Evolutionary conservation across 2,329 filamentous ascomycete genomes (phyloP).

Genomic region (Aspergillus pseudoviridinutans): DNA sequence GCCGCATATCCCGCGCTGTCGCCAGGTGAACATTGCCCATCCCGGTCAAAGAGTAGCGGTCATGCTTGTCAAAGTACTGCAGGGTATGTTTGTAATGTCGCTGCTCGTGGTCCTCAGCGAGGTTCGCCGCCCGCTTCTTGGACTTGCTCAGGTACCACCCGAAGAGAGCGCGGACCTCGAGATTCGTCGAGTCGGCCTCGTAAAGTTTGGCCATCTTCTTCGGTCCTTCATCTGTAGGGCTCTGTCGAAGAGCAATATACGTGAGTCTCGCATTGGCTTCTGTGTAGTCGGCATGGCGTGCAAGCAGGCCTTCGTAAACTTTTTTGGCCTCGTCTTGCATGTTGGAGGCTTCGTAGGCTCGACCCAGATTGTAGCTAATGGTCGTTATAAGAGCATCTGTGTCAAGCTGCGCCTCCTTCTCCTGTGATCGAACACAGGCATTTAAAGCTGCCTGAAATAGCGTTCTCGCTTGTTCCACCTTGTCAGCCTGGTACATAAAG

Average conservation of each 20-base stretch:
- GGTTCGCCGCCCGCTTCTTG: slow-evolving; percentile 74
- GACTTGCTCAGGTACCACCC: slow-evolving; percentile 93
- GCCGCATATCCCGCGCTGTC: slow-evolving; percentile 88
- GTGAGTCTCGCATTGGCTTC: slow-evolving; percentile 85
- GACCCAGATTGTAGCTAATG: slow-evolving; percentile 92
- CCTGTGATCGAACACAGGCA: slow-evolving; percentile 76
- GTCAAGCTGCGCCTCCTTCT: slow-evolving; percentile 71
- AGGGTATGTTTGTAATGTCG: slow-evolving; percentile 95
- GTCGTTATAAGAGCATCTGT: slow-evolving; percentile 90
- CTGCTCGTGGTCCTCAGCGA: slow-evolving; percentile 86
- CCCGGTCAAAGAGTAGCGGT: slow-evolving; percentile 90
- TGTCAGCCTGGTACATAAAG: slow-evolving; percentile 86
- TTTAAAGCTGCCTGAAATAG: slow-evolving; percentile 90
- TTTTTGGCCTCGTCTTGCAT: slow-evolving; percentile 78
- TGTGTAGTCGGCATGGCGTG: slow-evolving; percentile 84
- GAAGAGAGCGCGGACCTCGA: slow-evolving; percentile 88
- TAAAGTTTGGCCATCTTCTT: slow-evolving; percentile 83
- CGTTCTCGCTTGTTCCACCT: slow-evolving; percentile 72
- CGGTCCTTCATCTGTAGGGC: slow-evolving; percentile 79
- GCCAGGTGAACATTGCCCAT: slow-evolving; percentile 95
- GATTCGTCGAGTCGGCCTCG: slow-evolving; percentile 74
- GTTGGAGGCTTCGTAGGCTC: slow-evolving; percentile 84
- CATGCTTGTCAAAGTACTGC: slow-evolving; percentile 93
- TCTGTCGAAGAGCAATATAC: slow-evolving; percentile 79
- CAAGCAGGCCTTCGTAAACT: slow-evolving; percentile 80